Percentiles rank a stretch among this genome's conserved stretches.
phyloP scores from a whole-genome alignment of 331 rosid species.

The Ulmus americana region DNA sequence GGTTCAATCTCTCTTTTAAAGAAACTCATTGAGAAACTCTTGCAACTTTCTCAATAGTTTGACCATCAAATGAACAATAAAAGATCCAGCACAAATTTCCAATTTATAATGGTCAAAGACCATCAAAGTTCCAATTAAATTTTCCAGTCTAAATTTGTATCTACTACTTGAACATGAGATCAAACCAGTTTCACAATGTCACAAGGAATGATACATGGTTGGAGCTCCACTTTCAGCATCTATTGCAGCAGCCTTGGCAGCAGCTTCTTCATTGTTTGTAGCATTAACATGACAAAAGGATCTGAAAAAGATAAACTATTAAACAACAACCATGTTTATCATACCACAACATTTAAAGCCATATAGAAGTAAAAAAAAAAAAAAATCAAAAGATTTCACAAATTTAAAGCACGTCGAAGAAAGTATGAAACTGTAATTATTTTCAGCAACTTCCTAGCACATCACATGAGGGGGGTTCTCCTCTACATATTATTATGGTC shows the following conservation, averaged over 20 bases:
- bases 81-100: neutral
- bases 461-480: neutral
- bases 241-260: constrained; percentile 62
- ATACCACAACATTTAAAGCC: too few species aligned
- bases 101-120: constrained; percentile 4
- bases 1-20: neutral
- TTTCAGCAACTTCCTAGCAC: neutral
- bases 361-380: too few species aligned
- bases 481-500: neutral
- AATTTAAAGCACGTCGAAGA: neutral
- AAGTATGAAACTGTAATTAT: neutral
- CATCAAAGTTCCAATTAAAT: neutral
- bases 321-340: neutral
- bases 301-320: constrained; percentile 27
- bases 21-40: neutral
- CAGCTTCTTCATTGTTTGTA: constrained; percentile 59
- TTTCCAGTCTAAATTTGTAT: constrained; percentile 6
- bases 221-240: constrained; percentile 68
- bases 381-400: neutral
- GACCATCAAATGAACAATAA: neutral
- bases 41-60: neutral
- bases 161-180: constrained; percentile 21
- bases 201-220: constrained; percentile 53
- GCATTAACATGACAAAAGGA: constrained; percentile 43
- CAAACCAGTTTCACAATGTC: constrained; percentile 25